A percentile compares a stretch with the other conserved stretches of the same genome.
phyloP scores from a whole-genome alignment of 108 stramenopile species.

The Cyclotella sp. region DNA sequence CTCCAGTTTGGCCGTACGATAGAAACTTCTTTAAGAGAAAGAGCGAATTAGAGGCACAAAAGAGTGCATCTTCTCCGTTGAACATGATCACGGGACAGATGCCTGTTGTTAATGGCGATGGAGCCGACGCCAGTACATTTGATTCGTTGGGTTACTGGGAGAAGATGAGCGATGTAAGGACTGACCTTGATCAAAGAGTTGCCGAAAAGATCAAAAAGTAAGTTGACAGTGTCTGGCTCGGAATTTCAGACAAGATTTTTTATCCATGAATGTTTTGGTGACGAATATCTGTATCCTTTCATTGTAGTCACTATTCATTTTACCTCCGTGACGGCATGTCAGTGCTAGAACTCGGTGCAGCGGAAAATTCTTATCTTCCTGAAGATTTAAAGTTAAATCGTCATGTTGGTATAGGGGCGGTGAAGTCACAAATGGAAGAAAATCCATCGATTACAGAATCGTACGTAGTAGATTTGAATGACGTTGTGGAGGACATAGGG shows the following conservation, averaged over 20 bases:
- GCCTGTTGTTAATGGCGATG: slow-evolving; percentile 31
- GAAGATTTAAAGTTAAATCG: slow-evolving; percentile 62
- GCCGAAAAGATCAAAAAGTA: slow-evolving; percentile 67
- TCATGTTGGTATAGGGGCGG: slow-evolving; percentile 83
- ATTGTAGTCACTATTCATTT: slow-evolving; percentile 74
- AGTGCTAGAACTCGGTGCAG: slow-evolving; percentile 85
- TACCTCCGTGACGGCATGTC: slow-evolving; percentile 84
- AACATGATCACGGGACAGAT: slow-evolving; percentile 43
- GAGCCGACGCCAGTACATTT: slow-evolving; percentile 43
- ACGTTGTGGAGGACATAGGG: slow-evolving; percentile 71
- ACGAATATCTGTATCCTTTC: not conserved
- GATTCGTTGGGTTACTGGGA: slow-evolving; percentile 73
- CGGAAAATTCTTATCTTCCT: slow-evolving; percentile 86
- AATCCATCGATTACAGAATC: slow-evolving; percentile 82
- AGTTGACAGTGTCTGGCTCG: slow-evolving; percentile 29
- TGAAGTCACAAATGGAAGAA: slow-evolving; percentile 64
- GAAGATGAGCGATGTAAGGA: slow-evolving; percentile 64
- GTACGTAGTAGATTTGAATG: slow-evolving; percentile 78
- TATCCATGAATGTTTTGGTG: not conserved
- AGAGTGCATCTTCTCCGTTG: slow-evolving; percentile 36
- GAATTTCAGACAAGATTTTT: not conserved
- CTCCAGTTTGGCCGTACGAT: slow-evolving; percentile 90
- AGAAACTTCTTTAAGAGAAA: slow-evolving; percentile 64
- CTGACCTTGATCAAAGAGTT: slow-evolving; percentile 73
- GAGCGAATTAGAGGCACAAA: slow-evolving; percentile 50